phyloP scores from a whole-genome alignment of 768 basidiomycete species.

The Kwoniella sp. region DNA sequence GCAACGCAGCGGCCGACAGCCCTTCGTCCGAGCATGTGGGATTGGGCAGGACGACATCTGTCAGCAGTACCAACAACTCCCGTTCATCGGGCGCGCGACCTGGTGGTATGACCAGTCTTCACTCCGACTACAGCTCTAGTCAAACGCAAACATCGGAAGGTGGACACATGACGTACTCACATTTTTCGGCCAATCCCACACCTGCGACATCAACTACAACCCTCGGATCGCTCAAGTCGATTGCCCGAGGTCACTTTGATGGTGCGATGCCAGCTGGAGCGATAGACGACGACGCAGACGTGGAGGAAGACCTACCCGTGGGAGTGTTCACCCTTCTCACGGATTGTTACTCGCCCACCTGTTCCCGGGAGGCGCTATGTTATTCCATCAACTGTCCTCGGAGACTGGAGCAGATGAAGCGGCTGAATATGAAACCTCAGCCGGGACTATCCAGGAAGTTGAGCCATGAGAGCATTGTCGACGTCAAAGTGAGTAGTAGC shows the following conservation, averaged over 20 bases:
- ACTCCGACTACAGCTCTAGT: constrained; percentile 23
- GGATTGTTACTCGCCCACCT: constrained; percentile 97
- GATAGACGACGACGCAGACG: constrained; percentile 34
- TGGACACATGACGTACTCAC: constrained; percentile 15
- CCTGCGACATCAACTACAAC: constrained; percentile 41
- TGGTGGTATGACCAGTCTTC: not conserved
- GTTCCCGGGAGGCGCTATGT: constrained; percentile 87
- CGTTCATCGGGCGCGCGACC: not conserved
- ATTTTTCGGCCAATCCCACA: constrained; percentile 25
- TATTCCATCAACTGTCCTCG: constrained; percentile 96
- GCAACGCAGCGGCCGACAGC: constrained; percentile 43
- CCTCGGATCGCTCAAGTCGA: constrained; percentile 24
- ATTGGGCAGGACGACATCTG: constrained; percentile 16
- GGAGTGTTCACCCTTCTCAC: constrained; percentile 95
- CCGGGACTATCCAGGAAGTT: constrained; percentile 81
- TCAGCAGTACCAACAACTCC: constrained; percentile 12
- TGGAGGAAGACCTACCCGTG: constrained; percentile 61
- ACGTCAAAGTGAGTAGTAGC: constrained; percentile 60
- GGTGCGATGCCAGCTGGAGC: not conserved
- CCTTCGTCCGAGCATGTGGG: constrained; percentile 35
- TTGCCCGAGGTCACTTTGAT: constrained; percentile 15
- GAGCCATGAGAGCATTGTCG: constrained; percentile 73
- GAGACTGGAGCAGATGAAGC: constrained; percentile 85
- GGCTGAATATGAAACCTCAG: constrained; percentile 89
- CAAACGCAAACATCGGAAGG: constrained; percentile 27